Evolutionary conservation across 805 yeast species (phyloP).

Genomic region (Suhomyces sp.): DNA sequence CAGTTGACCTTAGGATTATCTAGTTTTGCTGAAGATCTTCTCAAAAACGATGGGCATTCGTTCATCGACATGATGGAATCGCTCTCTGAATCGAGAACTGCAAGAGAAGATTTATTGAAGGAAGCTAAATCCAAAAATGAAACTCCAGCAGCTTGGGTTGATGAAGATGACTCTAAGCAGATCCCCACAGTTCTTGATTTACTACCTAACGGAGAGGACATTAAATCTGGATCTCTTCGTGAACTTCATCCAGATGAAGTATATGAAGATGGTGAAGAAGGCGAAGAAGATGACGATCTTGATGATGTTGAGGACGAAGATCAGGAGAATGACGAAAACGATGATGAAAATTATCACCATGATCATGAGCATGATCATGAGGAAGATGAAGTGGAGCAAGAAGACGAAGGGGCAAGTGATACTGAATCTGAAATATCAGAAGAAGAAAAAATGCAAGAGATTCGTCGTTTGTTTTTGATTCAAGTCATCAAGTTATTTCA

Average conservation of each 20-base stretch:
- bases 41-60: conserved; percentile 73
- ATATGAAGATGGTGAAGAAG: conserved; percentile 19
- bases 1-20: conserved; percentile 27
- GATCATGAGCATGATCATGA: conserved; percentile 9
- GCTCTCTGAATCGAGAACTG: conserved; percentile 53
- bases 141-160: conserved; percentile 19
- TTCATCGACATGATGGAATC: conserved; percentile 80
- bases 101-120: conserved; percentile 25
- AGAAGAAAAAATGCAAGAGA: conserved; percentile 69
- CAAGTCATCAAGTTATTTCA: conserved; percentile 78
- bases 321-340: conserved; percentile 7
- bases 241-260: conserved; percentile 1
- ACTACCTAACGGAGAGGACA: neutral
- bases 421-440: conserved; percentile 43
- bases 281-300: conserved; percentile 28
- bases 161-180: conserved; percentile 17
- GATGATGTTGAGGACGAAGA: conserved; percentile 21
- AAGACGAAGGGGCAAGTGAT: conserved; percentile 40
- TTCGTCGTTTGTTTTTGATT: conserved; percentile 74
- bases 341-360: conserved; percentile 3
- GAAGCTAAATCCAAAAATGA: conserved; percentile 11
- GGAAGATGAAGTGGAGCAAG: conserved; percentile 36
- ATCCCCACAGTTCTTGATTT: neutral
- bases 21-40: conserved; percentile 70
- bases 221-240: neutral